Conservation (phyloP, 148 eudicot genomes). For the Arctostaphylos glauca region DNA sequence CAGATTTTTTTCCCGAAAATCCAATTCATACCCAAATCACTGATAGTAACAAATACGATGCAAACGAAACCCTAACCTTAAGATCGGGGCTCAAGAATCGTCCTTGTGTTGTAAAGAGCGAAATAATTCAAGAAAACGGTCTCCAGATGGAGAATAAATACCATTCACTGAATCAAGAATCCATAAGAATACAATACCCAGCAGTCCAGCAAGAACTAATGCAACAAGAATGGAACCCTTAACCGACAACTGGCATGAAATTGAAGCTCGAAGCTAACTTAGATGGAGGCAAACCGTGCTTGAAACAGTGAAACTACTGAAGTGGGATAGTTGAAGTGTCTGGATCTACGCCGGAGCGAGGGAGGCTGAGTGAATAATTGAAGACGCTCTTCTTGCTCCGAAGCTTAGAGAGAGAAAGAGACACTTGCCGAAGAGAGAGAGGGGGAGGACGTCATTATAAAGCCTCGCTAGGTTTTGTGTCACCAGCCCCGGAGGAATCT, state of each 20-base stretch:
- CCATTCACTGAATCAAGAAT: not conserved
- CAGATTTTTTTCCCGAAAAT: not conserved
- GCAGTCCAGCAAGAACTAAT: not conserved
- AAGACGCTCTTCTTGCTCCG: not conserved
- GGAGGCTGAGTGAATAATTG: not conserved
- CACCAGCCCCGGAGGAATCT: not conserved
- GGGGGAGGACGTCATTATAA: not conserved
- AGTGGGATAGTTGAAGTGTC: not conserved
- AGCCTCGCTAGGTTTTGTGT: not conserved
- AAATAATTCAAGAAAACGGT: constrained; percentile 1
- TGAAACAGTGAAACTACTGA: not conserved
- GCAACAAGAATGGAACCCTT: constrained; percentile 5
- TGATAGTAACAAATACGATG: not conserved
- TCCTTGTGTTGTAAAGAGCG: not conserved
- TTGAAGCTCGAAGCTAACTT: constrained; percentile 7
- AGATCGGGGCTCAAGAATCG: not conserved
- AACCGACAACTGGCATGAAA: not conserved
- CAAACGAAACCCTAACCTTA: constrained; percentile 20
- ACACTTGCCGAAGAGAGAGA: not conserved
- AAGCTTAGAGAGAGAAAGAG: not conserved
- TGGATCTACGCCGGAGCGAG: not conserved
- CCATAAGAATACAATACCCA: not conserved
- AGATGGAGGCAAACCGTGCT: not conserved
- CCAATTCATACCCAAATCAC: not conserved
- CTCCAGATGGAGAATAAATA: not conserved